Evolutionary conservation across 495 filamentous ascomycete genomes (phyloP).

Genomic region (Talaromyces nanjingensis): DNA sequence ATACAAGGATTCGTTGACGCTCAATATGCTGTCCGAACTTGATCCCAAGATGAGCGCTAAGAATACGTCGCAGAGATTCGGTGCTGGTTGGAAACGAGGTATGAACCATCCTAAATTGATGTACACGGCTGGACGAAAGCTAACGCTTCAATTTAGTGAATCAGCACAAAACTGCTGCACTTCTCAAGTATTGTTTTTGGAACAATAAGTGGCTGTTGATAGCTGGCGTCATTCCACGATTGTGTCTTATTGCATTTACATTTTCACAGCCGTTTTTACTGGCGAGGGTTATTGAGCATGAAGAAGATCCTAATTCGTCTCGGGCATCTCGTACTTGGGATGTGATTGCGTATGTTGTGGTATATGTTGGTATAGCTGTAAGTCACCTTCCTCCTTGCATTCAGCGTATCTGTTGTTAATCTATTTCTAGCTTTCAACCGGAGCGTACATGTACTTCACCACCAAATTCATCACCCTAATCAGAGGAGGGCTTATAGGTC

Average conservation of each 20-base stretch:
- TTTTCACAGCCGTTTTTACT: neutral
- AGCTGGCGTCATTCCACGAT: neutral
- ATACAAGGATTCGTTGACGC: neutral
- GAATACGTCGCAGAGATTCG: neutral
- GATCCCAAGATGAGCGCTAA: neutral
- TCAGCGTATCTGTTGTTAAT: neutral
- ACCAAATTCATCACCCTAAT: neutral
- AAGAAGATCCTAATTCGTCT: neutral
- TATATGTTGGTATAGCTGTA: neutral
- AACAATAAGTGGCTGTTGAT: neutral
- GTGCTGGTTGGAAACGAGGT: neutral
- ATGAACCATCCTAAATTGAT: neutral
- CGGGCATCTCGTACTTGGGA: neutral
- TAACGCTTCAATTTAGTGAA: neutral
- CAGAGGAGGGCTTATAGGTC: neutral
- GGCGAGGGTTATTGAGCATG: neutral
- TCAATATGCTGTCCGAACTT: neutral
- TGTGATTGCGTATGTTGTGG: neutral
- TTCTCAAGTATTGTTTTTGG: neutral
- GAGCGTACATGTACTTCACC: neutral
- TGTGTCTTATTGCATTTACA: neutral
- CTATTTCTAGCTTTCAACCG: neutral
- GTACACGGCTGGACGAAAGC: neutral
- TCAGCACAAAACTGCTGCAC: neutral
- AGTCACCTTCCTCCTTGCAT: neutral